Evolutionary conservation across 495 filamentous ascomycete genomes (phyloP).

Genomic region (Penicillium manginii): DNA sequence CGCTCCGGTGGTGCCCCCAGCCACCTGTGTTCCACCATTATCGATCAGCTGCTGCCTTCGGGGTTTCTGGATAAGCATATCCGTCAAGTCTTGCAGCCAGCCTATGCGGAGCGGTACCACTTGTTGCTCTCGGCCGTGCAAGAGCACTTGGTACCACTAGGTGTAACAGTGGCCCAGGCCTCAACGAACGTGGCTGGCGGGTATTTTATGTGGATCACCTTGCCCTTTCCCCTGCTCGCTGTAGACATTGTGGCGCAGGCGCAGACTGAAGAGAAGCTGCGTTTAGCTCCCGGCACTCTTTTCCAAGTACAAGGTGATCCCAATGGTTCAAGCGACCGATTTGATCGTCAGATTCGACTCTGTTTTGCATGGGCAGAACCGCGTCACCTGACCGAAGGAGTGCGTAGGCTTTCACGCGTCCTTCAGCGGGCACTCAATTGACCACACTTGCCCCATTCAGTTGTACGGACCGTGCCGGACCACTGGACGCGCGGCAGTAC

Average conservation of each 20-base stretch:
- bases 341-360: slow-evolving; percentile 61
- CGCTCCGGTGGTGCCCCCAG: slow-evolving; percentile 77
- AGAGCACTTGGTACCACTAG: slow-evolving; percentile 60
- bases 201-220: slow-evolving; percentile 78
- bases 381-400: slow-evolving; percentile 67
- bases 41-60: slow-evolving; percentile 60
- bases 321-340: slow-evolving; percentile 39
- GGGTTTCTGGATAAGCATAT: slow-evolving; percentile 56
- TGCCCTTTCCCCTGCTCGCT: slow-evolving; percentile 58
- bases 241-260: slow-evolving; percentile 58
- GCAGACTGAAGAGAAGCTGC: slow-evolving; percentile 59
- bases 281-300: slow-evolving; percentile 63
- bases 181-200: slow-evolving; percentile 57
- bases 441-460: not conserved
- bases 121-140: slow-evolving; percentile 57
- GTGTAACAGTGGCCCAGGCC: slow-evolving; percentile 51
- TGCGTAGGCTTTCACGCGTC: slow-evolving; percentile 59
- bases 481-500: slow-evolving; percentile 19
- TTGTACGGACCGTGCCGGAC: slow-evolving; percentile 16
- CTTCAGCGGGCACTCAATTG: slow-evolving; percentile 15
- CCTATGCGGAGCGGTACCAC: slow-evolving; percentile 60
- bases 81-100: slow-evolving; percentile 49
- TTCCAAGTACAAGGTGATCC: slow-evolving; percentile 69
- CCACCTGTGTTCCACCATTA: slow-evolving; percentile 68
- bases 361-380: slow-evolving; percentile 79